Conservation (phyloP, 345 rosid species). For the Schrenkiella parvula region DNA sequence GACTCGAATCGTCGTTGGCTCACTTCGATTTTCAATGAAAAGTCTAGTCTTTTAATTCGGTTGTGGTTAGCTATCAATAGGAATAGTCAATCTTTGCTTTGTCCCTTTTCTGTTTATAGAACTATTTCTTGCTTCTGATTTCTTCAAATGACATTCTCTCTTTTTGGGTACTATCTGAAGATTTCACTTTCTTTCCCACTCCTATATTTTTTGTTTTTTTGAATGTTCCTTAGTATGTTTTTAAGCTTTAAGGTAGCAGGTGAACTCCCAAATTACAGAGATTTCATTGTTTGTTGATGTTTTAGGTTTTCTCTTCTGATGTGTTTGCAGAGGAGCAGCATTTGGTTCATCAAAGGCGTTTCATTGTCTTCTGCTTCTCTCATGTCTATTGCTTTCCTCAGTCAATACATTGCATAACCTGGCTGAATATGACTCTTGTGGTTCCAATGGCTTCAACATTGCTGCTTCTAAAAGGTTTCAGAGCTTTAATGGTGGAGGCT, state of each 20-base stretch:
- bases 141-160: slow-evolving; percentile 15
- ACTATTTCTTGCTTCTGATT: slow-evolving; percentile 16
- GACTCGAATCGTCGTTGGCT: slow-evolving; percentile 1
- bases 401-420: slow-evolving; percentile 43
- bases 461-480: slow-evolving; percentile 23
- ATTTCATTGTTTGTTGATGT: not conserved
- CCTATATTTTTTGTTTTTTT: not conserved
- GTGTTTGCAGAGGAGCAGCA: slow-evolving; percentile 47
- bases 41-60: not conserved
- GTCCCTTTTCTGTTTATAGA: slow-evolving; percentile 25
- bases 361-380: slow-evolving; percentile 45
- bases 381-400: slow-evolving; percentile 46
- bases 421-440: slow-evolving; percentile 39
- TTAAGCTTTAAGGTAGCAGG: not conserved
- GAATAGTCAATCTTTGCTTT: slow-evolving; percentile 4
- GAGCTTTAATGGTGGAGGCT: slow-evolving; percentile 27
- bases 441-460: slow-evolving; percentile 36
- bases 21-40: not conserved
- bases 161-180: not conserved
- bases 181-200: not conserved
- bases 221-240: not conserved
- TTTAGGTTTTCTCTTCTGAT: not conserved
- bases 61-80: not conserved
- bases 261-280: not conserved
- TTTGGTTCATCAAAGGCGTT: slow-evolving; percentile 39